phyloP scores from a whole-genome alignment of 495 filamentous ascomycete species.

The Talaromyces proteolyticus region DNA sequence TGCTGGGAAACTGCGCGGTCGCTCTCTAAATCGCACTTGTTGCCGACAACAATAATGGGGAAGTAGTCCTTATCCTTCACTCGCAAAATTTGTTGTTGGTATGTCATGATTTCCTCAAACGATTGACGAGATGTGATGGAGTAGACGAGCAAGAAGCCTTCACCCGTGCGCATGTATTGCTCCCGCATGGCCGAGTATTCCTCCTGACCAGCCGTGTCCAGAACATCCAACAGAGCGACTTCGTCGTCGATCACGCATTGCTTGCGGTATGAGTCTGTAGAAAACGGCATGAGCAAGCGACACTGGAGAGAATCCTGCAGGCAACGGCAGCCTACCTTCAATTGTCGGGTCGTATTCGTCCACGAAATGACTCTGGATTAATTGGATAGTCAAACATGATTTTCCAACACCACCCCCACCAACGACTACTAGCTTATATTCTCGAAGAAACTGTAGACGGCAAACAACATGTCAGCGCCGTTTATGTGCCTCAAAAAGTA shows the following conservation, averaged over 20 bases:
- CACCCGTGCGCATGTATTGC: slow-evolving; percentile 99
- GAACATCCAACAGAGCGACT: slow-evolving; percentile 91
- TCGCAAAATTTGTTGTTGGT: slow-evolving; percentile 96
- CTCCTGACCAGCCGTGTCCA: slow-evolving; percentile 97
- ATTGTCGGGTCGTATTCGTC: slow-evolving; percentile 99
- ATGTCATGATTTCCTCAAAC: slow-evolving; percentile 96
- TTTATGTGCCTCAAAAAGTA: too few relatives aligned
- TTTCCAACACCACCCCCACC: slow-evolving; percentile 98
- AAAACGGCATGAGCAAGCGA: neutral
- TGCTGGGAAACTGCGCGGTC: slow-evolving; percentile 86
- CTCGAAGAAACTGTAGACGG: slow-evolving; percentile 75
- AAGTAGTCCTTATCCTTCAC: slow-evolving; percentile 99
- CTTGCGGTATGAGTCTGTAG: slow-evolving; percentile 95
- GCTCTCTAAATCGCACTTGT: slow-evolving; percentile 95
- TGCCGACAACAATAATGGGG: slow-evolving; percentile 98
- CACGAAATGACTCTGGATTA: slow-evolving; percentile 98
- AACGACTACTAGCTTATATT: slow-evolving; percentile 98
- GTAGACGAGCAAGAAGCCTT: slow-evolving; percentile 96
- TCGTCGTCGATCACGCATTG: slow-evolving; percentile 98
- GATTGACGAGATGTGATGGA: slow-evolving; percentile 95
- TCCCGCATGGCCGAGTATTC: slow-evolving; percentile 99
- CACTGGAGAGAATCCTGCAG: slow-evolving; percentile 15
- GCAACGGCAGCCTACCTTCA: slow-evolving; percentile 65
- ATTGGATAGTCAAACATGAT: slow-evolving; percentile 97
- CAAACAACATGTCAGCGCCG: neutral